Percentiles rank a stretch among this genome's conserved stretches.
phyloP scores from a whole-genome alignment of 164 flowering plant species.

The Magnolia kwangsiensis region DNA sequence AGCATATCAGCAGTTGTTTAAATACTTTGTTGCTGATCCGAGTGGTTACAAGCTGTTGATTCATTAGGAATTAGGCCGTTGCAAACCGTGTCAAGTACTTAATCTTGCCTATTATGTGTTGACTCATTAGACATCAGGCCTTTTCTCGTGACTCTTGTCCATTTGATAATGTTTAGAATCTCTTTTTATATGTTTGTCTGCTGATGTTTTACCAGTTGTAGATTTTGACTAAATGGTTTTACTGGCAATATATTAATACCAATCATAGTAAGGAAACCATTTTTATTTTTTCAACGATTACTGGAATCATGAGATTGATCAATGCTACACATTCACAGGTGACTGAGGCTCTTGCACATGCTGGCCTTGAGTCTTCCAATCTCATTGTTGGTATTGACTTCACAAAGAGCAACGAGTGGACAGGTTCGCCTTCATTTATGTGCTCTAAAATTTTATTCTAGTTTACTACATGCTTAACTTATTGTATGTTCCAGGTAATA shows the following conservation, averaged over 20 bases:
- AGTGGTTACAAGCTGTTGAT: no score
- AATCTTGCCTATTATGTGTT: no score
- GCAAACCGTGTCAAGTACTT: no score
- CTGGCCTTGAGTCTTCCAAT: slow-evolving; percentile 95
- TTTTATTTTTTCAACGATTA: no score
- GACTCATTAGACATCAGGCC: no score
- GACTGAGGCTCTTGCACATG: slow-evolving; percentile 66
- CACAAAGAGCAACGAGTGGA: slow-evolving; percentile 98
- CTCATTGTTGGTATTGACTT: slow-evolving; percentile 92
- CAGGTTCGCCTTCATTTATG: slow-evolving; percentile 43
- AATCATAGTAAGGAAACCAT: no score
- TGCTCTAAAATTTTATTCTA: neutral
- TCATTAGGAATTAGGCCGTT: no score
- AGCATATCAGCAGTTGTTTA: no score
- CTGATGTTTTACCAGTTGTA: neutral
- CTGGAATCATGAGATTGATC: neutral
- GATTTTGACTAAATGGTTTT: neutral
- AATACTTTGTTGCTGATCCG: no score
- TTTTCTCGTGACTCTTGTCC: no score
- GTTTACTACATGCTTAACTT: neutral
- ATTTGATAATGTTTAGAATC: no score
- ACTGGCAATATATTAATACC: neutral
- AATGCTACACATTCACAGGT: slow-evolving; percentile 37
- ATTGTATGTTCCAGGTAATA: slow-evolving; percentile 34
- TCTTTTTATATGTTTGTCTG: neutral